Evolutionary conservation across 108 stramenopile species (phyloP).

Genomic region (Cyclotella cryptica): DNA sequence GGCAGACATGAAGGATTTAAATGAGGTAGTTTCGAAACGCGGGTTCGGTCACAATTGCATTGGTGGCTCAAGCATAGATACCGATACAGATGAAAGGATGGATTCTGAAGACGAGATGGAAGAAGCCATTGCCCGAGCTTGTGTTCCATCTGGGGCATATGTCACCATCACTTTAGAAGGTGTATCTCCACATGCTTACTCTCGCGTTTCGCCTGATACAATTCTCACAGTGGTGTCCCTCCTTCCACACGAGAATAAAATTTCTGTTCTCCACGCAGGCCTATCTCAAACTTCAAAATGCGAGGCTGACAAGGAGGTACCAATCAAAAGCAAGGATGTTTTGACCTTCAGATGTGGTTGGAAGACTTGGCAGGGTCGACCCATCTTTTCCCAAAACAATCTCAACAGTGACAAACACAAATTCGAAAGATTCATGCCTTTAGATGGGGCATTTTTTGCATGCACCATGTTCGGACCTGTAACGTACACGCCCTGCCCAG

Average conservation of each 20-base stretch:
- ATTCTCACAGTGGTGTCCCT: slow-evolving; percentile 84
- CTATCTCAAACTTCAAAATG: slow-evolving; percentile 74
- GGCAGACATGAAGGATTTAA: slow-evolving; percentile 74
- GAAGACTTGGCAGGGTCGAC: slow-evolving; percentile 90
- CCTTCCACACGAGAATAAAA: slow-evolving; percentile 96
- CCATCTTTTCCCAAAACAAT: slow-evolving; percentile 95
- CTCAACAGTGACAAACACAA: slow-evolving; percentile 99
- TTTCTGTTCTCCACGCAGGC: slow-evolving; percentile 95
- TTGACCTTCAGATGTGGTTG: slow-evolving; percentile 95
- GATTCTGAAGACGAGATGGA: slow-evolving; percentile 71
- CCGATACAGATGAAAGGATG: slow-evolving; percentile 32
- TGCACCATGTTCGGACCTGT: slow-evolving; percentile 95
- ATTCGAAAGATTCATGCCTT: slow-evolving; percentile 95
- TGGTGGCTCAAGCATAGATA: slow-evolving; percentile 12
- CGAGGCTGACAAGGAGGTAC: slow-evolving; percentile 51
- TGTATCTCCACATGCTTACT: slow-evolving; percentile 63
- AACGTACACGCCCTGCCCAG: slow-evolving; percentile 92
- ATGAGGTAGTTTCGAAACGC: slow-evolving; percentile 59
- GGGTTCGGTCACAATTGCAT: slow-evolving; percentile 35
- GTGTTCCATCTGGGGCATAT: slow-evolving; percentile 88
- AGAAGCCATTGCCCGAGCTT: slow-evolving; percentile 74
- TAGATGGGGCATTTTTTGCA: slow-evolving; percentile 87
- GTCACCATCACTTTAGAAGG: slow-evolving; percentile 84
- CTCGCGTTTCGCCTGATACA: slow-evolving; percentile 49
- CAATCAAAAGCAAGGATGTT: slow-evolving; percentile 92